phyloP scores from a whole-genome alignment of 371 early-diverging fungal species.

The Circinella minor region DNA sequence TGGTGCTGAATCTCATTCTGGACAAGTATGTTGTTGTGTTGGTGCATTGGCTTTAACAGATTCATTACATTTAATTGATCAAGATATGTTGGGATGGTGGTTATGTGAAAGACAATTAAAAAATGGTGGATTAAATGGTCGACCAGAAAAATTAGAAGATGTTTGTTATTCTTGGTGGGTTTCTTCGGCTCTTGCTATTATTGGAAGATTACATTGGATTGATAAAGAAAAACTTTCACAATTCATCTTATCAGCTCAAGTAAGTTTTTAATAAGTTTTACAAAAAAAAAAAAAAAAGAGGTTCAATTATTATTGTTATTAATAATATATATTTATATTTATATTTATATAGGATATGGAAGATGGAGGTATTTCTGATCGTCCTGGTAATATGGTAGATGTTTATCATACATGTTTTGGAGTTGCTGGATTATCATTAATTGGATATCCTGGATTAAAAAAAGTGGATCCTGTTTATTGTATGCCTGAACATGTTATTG shows the following conservation, averaged over 20 bases:
- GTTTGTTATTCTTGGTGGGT: slow-evolving; percentile 99
- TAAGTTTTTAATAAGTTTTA: slow-evolving; percentile 25
- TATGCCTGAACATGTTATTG: slow-evolving; percentile 79
- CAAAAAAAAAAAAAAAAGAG: too few relatives aligned
- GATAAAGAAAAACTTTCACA: slow-evolving; percentile 71
- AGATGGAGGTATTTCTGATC: slow-evolving; percentile 96
- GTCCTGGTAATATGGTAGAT: slow-evolving; percentile 92
- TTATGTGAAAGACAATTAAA: slow-evolving; percentile 91
- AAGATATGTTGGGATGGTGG: slow-evolving; percentile 86
- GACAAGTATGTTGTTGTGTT: slow-evolving; percentile 94
- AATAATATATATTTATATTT: too few relatives aligned
- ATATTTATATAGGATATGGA: slow-evolving; percentile 65
- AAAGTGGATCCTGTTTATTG: slow-evolving; percentile 93
- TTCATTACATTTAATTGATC: slow-evolving; percentile 73
- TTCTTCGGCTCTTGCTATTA: slow-evolving; percentile 85
- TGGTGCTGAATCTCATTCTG: slow-evolving; percentile 97
- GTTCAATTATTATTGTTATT: too few relatives aligned
- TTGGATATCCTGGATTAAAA: slow-evolving; percentile 77
- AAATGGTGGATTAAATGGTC: slow-evolving; percentile 96
- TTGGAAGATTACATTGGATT: slow-evolving; percentile 89
- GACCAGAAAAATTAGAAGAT: slow-evolving; percentile 98
- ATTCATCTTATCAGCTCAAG: slow-evolving; percentile 91
- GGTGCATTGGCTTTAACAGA: slow-evolving; percentile 85
- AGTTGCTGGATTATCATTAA: slow-evolving; percentile 86
- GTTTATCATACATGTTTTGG: slow-evolving; percentile 98